These are phyloP conservation scores for Lachancea sp. DNA, from an alignment of 805 yeast species.

Conservation along the genomic window DNA sequence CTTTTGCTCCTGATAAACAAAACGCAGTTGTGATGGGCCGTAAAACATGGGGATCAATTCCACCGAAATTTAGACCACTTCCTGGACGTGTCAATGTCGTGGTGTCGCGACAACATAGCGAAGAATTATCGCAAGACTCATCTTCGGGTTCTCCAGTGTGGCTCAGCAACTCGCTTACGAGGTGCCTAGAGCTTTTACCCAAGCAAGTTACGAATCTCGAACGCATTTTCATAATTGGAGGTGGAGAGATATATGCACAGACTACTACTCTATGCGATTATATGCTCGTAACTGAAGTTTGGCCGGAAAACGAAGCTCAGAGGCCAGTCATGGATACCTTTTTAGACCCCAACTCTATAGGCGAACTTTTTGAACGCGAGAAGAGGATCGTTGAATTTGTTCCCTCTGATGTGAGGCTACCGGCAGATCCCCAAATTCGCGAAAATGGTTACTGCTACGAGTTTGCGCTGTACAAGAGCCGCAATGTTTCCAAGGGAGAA, in stretches of 20 bases:
- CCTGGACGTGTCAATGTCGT: slow-evolving; percentile 70
- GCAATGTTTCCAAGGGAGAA: not conserved
- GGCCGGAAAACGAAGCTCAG: slow-evolving; percentile 24
- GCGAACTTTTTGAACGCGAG: slow-evolving; percentile 2
- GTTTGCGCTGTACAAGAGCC: slow-evolving; percentile 49
- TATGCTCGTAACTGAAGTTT: slow-evolving; percentile 65
- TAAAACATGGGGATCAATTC: slow-evolving; percentile 93
- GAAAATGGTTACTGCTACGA: slow-evolving; percentile 50
- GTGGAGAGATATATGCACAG: slow-evolving; percentile 75
- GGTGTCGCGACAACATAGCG: slow-evolving; percentile 45
- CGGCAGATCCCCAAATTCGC: slow-evolving; percentile 27
- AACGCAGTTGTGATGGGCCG: slow-evolving; percentile 95
- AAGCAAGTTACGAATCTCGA: slow-evolving; percentile 35
- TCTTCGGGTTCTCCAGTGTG: slow-evolving; percentile 18
- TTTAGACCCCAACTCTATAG: slow-evolving; percentile 35
- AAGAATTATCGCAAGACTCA: slow-evolving; percentile 5
- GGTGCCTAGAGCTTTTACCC: slow-evolving; percentile 36
- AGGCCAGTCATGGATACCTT: slow-evolving; percentile 64
- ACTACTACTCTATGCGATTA: slow-evolving; percentile 44
- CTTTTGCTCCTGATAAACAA: slow-evolving; percentile 30
- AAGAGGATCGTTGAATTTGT: slow-evolving; percentile 23
- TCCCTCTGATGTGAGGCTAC: slow-evolving; percentile 21
- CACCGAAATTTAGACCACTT: slow-evolving; percentile 75
- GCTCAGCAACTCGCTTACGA: slow-evolving; percentile 39
- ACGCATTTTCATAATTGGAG: slow-evolving; percentile 81